Percentiles rank a stretch among this genome's conserved stretches.
phyloP scores from a whole-genome alignment of 768 basidiomycete genomes.

The Calvatia gigantea region DNA sequence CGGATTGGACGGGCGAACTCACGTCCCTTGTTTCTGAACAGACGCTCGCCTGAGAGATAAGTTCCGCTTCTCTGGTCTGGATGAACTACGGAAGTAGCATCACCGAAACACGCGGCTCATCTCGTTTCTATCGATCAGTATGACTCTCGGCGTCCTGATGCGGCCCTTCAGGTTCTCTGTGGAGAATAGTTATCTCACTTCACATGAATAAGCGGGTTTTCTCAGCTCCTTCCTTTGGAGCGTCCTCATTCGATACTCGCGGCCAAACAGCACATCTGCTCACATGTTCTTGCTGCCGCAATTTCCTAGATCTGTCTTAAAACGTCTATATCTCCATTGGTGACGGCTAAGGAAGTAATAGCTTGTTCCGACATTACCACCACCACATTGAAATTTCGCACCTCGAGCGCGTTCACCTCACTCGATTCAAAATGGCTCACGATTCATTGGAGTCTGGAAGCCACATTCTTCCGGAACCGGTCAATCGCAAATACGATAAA shows the following conservation, averaged over 20 bases:
- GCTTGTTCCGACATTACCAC: conserved; percentile 8
- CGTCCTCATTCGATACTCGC: background rate
- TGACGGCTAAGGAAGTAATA: conserved; percentile 5
- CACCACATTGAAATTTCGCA: conserved; percentile 17
- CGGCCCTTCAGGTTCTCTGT: background rate
- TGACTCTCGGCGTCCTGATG: background rate
- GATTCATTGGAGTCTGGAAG: conserved; percentile 14
- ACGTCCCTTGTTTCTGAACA: background rate
- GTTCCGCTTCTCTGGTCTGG: background rate
- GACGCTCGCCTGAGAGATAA: background rate
- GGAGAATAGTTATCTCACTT: conserved; percentile 1
- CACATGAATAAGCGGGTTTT: conserved; percentile 8
- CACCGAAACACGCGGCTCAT: background rate
- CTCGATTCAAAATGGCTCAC: conserved; percentile 15
- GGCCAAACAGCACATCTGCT: background rate
- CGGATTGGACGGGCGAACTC: background rate
- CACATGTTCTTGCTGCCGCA: conserved; percentile 6
- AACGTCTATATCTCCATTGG: conserved; percentile 15
- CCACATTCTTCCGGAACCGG: conserved; percentile 5
- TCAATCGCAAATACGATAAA: conserved; percentile 1
- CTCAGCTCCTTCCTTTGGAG: background rate
- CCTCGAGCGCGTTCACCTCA: conserved; percentile 17
- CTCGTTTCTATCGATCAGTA: background rate
- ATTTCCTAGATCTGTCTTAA: conserved; percentile 11
- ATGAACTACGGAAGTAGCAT: background rate